Conservation (phyloP, 495 filamentous ascomycete species). For the Neurospora tetraspora region DNA sequence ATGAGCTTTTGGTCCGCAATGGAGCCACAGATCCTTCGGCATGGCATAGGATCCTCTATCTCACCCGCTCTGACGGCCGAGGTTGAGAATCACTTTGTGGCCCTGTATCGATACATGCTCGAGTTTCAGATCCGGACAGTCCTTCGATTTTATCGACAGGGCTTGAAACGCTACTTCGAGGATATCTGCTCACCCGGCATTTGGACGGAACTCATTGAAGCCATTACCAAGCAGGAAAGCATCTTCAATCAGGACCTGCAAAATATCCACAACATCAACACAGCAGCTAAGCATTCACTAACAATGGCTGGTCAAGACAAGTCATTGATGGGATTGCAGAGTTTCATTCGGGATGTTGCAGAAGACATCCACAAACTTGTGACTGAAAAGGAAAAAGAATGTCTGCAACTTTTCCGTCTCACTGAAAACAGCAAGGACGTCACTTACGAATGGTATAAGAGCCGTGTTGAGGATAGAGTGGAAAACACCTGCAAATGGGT, state of each 20-base stretch:
- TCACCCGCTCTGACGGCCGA: background rate
- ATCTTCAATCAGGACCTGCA: background rate
- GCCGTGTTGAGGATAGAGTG: slow-evolving; percentile 4
- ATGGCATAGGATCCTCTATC: background rate
- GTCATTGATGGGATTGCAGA: too few species aligned
- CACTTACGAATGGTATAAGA: slow-evolving; percentile 36
- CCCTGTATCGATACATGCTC: slow-evolving; percentile 17
- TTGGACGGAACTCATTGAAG: slow-evolving; percentile 4
- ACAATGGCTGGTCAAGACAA: too few species aligned
- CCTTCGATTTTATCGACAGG: slow-evolving; percentile 8
- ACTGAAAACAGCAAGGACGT: slow-evolving; percentile 12
- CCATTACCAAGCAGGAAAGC: background rate
- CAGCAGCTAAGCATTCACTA: slow-evolving; percentile 1
- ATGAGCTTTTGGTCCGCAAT: slow-evolving; percentile 17
- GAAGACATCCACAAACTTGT: background rate
- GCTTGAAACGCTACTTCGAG: background rate
- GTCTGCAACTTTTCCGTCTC: slow-evolving; percentile 24
- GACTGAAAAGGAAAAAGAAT: slow-evolving; percentile 16
- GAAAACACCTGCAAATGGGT: slow-evolving; percentile 24
- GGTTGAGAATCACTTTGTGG: slow-evolving; percentile 1
- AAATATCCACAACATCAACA: background rate
- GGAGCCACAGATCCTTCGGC: background rate
- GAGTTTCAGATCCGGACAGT: slow-evolving; percentile 18
- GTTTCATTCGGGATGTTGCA: background rate
- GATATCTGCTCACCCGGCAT: background rate